phyloP scores from a whole-genome alignment of 2,329 filamentous ascomycete genomes.

The Piedraia hortae region DNA sequence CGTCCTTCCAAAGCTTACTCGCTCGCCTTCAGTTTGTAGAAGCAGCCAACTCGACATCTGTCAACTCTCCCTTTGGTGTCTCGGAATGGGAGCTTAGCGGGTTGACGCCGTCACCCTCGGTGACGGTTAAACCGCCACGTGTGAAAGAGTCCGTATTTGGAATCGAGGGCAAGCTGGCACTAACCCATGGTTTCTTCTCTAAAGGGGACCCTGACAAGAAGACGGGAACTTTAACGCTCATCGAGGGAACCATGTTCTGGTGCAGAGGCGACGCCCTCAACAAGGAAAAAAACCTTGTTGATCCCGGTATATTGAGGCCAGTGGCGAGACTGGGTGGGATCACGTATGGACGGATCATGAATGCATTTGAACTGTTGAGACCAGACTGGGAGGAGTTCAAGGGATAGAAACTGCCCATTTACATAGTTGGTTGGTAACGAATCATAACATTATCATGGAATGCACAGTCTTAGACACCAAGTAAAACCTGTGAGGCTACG shows the following conservation, averaged over 20 bases:
- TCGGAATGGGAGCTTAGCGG: constrained; percentile 61
- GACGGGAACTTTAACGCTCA: constrained; percentile 43
- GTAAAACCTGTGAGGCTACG: too few relatives aligned
- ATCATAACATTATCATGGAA: too few relatives aligned
- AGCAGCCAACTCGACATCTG: constrained; percentile 53
- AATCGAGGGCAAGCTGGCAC: constrained; percentile 55
- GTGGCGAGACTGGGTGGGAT: constrained; percentile 64
- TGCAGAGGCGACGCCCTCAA: constrained; percentile 69
- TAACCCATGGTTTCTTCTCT: constrained; percentile 51
- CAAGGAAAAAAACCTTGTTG: constrained; percentile 43
- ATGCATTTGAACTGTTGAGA: constrained; percentile 43
- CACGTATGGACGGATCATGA: constrained; percentile 44
- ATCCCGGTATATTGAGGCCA: constrained; percentile 46
- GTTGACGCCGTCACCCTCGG: constrained; percentile 38
- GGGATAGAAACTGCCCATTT: too few relatives aligned
- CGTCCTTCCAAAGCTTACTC: too few relatives aligned
- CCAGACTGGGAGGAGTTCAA: constrained; percentile 22
- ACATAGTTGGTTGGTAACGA: too few relatives aligned
- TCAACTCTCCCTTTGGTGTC: constrained; percentile 50
- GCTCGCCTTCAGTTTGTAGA: too few relatives aligned
- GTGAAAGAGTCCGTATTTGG: constrained; percentile 63
- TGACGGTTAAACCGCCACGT: constrained; percentile 39
- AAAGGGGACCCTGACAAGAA: constrained; percentile 41
- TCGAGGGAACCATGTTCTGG: constrained; percentile 77
- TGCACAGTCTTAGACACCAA: too few relatives aligned